phyloP scores from a whole-genome alignment of 139 green algal genomes.

The Closterium sp. region DNA sequence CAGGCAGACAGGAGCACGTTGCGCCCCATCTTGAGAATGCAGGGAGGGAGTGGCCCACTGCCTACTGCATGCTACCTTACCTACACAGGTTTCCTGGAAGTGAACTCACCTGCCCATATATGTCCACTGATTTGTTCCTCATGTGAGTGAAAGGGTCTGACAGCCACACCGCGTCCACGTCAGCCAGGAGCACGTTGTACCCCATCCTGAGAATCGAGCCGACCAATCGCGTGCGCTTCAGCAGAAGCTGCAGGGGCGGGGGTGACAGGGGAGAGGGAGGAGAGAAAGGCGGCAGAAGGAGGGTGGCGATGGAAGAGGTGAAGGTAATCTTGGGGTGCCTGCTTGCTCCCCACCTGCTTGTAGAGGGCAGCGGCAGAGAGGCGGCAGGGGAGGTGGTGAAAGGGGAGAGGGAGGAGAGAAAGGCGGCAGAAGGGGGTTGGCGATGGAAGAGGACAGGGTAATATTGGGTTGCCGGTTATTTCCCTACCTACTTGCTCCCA shows the following conservation, averaged over 20 bases:
- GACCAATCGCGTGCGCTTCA: constrained; percentile 20
- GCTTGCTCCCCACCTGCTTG: too few relatives aligned
- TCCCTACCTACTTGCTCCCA: not conserved
- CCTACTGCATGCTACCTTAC: not conserved
- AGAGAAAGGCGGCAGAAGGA: not conserved
- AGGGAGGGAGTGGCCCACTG: too few relatives aligned
- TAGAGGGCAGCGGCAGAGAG: too few relatives aligned
- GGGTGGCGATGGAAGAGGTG: too few relatives aligned
- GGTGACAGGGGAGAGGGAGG: too few relatives aligned
- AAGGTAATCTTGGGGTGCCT: too few relatives aligned
- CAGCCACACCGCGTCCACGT: constrained; percentile 20
- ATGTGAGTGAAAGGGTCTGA: constrained; percentile 23
- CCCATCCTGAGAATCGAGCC: constrained; percentile 14
- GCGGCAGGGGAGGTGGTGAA: too few relatives aligned
- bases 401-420: not conserved
- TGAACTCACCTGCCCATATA: constrained; percentile 9
- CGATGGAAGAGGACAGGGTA: not conserved
- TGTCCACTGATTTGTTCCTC: too few relatives aligned
- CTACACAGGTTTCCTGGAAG: too few relatives aligned
- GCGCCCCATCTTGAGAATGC: too few relatives aligned
- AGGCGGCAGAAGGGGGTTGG: not conserved
- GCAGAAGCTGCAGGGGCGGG: not conserved
- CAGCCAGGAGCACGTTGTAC: constrained; percentile 37
- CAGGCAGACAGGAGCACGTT: too few relatives aligned
- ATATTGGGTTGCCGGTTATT: not conserved